These are phyloP conservation scores for Tuber umbilicatum DNA, from an alignment of 495 filamentous ascomycete genomes.

Conservation along the genomic window DNA sequence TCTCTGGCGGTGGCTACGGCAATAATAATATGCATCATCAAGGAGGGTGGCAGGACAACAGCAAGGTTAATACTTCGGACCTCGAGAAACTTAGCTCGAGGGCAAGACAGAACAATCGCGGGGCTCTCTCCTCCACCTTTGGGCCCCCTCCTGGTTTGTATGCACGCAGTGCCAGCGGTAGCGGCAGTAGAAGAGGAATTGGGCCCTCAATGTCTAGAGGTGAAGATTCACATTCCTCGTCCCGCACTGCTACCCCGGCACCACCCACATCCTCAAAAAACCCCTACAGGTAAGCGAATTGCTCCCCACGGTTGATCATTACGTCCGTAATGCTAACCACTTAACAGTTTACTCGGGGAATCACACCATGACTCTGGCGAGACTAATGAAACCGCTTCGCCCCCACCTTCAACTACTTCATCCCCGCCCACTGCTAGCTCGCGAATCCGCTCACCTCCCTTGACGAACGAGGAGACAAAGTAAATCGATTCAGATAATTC, in stretches of 20 bases:
- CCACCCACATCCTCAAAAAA: constrained; percentile 66
- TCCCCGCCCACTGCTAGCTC: constrained; percentile 58
- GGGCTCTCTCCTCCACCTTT: constrained; percentile 74
- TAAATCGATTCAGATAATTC: constrained; percentile 17
- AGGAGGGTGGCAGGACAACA: constrained; percentile 49
- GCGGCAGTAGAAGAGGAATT: constrained; percentile 70
- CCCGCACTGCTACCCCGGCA: constrained; percentile 76
- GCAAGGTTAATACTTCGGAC: constrained; percentile 77
- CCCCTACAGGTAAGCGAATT: constrained; percentile 71
- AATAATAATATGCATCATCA: constrained; percentile 56
- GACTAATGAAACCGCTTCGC: constrained; percentile 48
- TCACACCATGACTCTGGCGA: constrained; percentile 48
- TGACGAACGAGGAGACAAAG: constrained; percentile 20
- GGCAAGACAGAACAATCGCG: constrained; percentile 56
- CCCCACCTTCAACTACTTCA: constrained; percentile 57
- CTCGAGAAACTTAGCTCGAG: constrained; percentile 66
- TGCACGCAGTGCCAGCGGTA: constrained; percentile 55
- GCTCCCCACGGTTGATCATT: constrained; percentile 3
- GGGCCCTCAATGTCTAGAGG: constrained; percentile 54
- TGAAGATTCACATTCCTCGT: constrained; percentile 76
- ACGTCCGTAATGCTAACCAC: constrained; percentile 22
- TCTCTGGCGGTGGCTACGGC: constrained; percentile 57
- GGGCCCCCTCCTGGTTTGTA: constrained; percentile 52
- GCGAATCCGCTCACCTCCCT: constrained; percentile 30
- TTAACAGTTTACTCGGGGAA: constrained; percentile 36